Base-by-base conservation (phyloP, 108 stramenopile species). In the Skeletonema tropicum region DNA sequence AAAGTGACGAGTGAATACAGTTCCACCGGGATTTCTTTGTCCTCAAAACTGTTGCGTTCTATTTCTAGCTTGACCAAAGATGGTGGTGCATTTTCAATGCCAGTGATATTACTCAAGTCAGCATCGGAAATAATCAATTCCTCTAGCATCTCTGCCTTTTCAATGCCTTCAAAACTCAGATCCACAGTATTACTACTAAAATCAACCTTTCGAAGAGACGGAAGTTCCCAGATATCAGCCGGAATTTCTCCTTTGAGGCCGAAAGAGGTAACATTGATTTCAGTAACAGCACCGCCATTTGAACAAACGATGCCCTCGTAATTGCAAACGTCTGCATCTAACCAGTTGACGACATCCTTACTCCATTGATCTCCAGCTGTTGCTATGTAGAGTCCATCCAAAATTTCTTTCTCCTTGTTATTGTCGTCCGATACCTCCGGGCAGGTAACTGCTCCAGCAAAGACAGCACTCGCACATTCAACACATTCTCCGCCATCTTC, bases 261-360 rank as follows among this genome's bases (percentile, higher is more conserved):
- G 73, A 89, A 90, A 21, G 62, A 74, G 17, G 63, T 35, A 30
- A 93, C 70, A 21, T 84, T 36, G 14, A 93, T 74, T 42, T 81
- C 88, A 1, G 77, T 77, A 14, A 92, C 82, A 41, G 85, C 83
- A 19, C 63, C 83, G 15, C 63, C 66, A 17, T 45, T 15, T 45
- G 23, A 63, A 41, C 94, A 95, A 10, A 69, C 84, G 26, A 95
- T 76, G 36, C 94, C 94, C 63, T 90, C 81, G 83, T 91, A 95
- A 23, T 84, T 67, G 76, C 94, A 95, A 29, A 90, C 73, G 11
- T 76, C 15, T 12, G 70, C 73, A 19, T 76, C 68, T 5, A 68
- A 42, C 94, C 94, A 95, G 59, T 88, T 84, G 1, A 17, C 36
- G 10, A 17, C 36, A 19, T 45, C 68, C 45, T 86, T 83, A 7